Evolutionary conservation across 768 basidiomycete genomes (phyloP).

Genomic region (Auricularia auricula-judae): DNA sequence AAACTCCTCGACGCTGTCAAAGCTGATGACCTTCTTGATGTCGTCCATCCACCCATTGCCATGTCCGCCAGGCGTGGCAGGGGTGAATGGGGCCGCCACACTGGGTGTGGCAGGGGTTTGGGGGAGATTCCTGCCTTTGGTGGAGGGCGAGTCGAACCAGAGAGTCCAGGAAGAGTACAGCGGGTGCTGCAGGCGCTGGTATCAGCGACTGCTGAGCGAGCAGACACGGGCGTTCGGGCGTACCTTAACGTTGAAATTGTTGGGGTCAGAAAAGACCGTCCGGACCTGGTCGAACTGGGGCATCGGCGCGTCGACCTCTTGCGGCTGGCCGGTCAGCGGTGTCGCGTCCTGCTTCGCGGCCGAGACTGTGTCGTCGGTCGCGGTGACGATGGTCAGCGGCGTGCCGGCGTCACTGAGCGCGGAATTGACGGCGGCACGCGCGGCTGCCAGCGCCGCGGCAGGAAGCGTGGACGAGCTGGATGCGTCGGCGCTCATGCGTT

Average conservation of each 20-base stretch:
- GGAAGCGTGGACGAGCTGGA: slow-evolving; percentile 43
- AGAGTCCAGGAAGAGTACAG: slow-evolving; percentile 93
- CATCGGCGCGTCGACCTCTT: slow-evolving; percentile 63
- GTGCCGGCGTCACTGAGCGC: slow-evolving; percentile 31
- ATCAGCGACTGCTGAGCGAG: background rate
- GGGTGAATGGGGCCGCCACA: slow-evolving; percentile 24
- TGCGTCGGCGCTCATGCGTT: slow-evolving; percentile 17
- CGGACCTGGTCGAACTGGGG: slow-evolving; percentile 72
- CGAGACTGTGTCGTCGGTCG: background rate
- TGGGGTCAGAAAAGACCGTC: slow-evolving; percentile 89
- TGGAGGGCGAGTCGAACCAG: slow-evolving; percentile 93
- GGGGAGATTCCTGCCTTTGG: slow-evolving; percentile 81
- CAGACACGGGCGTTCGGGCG: slow-evolving; percentile 28
- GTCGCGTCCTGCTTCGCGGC: background rate
- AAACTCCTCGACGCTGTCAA: slow-evolving; percentile 97
- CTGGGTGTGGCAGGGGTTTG: slow-evolving; percentile 77
- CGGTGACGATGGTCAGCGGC: background rate
- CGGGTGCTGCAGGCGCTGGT: slow-evolving; percentile 52
- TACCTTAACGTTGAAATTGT: slow-evolving; percentile 95
- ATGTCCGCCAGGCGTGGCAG: slow-evolving; percentile 49
- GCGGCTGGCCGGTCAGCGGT: slow-evolving; percentile 52
- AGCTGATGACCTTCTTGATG: slow-evolving; percentile 90
- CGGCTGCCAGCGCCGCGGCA: slow-evolving; percentile 60
- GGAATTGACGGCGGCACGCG: slow-evolving; percentile 65
- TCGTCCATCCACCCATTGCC: slow-evolving; percentile 81